Evolutionary conservation across 106 monocot species (phyloP), one percentile per base, ranked within the genome.

Genomic region (Gastrodia elata): DNA sequence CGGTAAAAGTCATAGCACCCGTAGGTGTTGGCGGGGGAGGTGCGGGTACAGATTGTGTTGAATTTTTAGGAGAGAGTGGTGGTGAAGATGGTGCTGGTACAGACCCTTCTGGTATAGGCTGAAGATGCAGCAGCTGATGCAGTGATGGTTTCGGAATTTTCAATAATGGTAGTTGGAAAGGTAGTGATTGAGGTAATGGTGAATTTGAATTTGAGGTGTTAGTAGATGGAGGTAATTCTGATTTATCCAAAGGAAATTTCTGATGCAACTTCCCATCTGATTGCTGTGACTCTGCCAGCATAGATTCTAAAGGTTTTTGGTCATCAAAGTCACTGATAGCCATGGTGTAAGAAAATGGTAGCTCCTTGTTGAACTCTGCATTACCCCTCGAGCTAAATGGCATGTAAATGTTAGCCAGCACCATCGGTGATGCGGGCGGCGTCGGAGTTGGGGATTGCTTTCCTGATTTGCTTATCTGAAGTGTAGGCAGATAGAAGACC

Each of bases 1-100:
- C 20, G 34, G 14, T 59, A 5, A 24, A 4, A 52, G 11, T 2
- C 16, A 52, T 52, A 20, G 52, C 52, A 52, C 13, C 27, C 5
- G 6, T 40, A 4, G 39, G 40, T 42, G 24, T 59, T 64, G 61
- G 38, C 22, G 38, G 52, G 36, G 73, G 73, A 37, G 57, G 55
- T 39, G 61, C 58, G 1, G 58, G 74, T 39, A 58, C 11, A 28
- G 26, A 7, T 25, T 25, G 6, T 41, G 76, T 35, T 27, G 22
- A 57, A 0, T 6, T 25, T 49, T 46, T 72, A 11, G 48, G 33
- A 49, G 72, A 25, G 0, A 13, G 40, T 26, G 44, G 73, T 27
- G 72, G 77, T 22, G 73, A 65, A 20, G 49, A 10, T 32, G 68
- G 77, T 41, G 77, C 39, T 39, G 74, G 58, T 10, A 38, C 52